Evolutionary conservation across 169 alveolate species (phyloP).

Genomic region (Amoebophrya sp.): DNA sequence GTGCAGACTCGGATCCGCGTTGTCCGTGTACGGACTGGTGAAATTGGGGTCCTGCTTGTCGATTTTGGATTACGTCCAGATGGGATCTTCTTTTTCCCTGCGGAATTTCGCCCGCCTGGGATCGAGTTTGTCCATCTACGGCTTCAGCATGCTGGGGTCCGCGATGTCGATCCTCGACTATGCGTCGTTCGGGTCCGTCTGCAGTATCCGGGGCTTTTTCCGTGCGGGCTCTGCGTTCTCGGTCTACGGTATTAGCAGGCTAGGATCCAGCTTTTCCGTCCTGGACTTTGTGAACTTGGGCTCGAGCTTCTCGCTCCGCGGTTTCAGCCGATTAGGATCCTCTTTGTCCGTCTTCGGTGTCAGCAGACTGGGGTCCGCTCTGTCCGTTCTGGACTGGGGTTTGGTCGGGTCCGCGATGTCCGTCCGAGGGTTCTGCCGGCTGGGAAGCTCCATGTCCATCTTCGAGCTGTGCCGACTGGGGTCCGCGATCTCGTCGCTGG

Average conservation of each 20-base stretch:
- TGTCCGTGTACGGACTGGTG: not conserved
- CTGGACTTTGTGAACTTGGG: conserved; percentile 22
- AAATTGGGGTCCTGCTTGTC: not conserved
- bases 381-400: conserved; percentile 3
- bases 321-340: not conserved
- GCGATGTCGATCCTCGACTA: not conserved
- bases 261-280: not conserved
- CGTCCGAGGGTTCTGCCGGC: not conserved
- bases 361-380: conserved; percentile 22
- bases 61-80: not conserved
- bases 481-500: not conserved
- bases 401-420: not conserved
- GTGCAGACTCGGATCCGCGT: not conserved
- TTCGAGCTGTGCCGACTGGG: not conserved
- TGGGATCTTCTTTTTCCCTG: not conserved
- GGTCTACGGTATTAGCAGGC: not conserved
- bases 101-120: conserved; percentile 2
- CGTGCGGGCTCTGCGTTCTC: not conserved
- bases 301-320: not conserved
- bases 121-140: not conserved
- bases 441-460: not conserved
- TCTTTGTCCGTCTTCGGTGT: not conserved
- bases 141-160: not conserved
- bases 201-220: not conserved
- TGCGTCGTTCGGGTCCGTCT: not conserved